Conservation (phyloP, 169 alveolate species). For the Neospora caninum region DNA sequence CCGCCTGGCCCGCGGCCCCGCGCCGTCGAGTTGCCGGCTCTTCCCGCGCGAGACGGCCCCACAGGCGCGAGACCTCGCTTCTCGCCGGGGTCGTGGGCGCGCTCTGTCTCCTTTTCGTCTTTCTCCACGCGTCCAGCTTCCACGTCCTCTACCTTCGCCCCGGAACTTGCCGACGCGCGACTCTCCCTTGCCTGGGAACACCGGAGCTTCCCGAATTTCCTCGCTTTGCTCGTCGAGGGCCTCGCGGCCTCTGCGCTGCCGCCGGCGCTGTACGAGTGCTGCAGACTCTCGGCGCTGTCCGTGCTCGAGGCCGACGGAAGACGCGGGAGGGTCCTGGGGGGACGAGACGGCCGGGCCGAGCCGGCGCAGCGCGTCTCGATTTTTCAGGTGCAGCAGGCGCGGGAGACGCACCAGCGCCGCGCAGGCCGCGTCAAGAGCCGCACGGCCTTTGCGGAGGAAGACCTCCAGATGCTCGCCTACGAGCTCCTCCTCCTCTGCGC, state of each 20-base stretch:
- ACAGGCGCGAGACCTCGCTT: too few species aligned
- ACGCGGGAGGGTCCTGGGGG: not conserved
- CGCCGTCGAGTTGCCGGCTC: too few species aligned
- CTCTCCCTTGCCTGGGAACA: not conserved
- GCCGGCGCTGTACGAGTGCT: not conserved
- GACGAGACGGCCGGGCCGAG: not conserved
- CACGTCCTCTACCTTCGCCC: not conserved
- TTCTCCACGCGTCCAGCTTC: not conserved
- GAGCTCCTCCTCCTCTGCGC: conserved; percentile 55
- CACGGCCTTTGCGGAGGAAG: conserved; percentile 47
- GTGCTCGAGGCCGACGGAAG: not conserved
- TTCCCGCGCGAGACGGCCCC: too few species aligned
- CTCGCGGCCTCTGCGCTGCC: not conserved
- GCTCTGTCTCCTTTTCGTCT: not conserved
- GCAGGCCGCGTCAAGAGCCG: not conserved
- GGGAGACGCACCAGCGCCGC: not conserved
- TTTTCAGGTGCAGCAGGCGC: not conserved
- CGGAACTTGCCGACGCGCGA: not conserved
- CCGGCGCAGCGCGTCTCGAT: not conserved
- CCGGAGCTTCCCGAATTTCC: conserved; percentile 35
- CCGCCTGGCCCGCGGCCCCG: too few species aligned
- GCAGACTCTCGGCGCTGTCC: not conserved
- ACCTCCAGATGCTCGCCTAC: conserved; percentile 63
- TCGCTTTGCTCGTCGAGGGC: conserved; percentile 40
- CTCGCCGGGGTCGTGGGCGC: too few species aligned